Percentiles rank a stretch among this genome's conserved stretches.
These are phyloP conservation scores for Daldinia bambusicola DNA, from an alignment of 495 filamentous ascomycete species.

Conservation along the genomic window DNA sequence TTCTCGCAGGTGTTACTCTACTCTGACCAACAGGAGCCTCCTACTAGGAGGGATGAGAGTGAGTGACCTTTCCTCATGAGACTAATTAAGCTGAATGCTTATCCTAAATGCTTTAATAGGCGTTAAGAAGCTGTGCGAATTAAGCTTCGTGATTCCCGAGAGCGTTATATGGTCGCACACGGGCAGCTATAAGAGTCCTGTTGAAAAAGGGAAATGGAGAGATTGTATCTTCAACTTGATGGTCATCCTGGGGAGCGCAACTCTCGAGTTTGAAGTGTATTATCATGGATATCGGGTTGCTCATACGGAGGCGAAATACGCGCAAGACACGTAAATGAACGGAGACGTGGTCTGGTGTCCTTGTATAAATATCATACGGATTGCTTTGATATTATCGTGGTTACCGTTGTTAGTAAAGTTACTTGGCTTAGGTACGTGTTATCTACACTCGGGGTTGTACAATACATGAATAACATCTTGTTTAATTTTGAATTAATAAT, in stretches of 20 bases:
- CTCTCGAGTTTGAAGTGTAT: conserved; percentile 10
- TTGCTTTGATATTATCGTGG: too few relatives aligned
- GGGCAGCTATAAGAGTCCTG: conserved; percentile 1
- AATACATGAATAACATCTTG: too few relatives aligned
- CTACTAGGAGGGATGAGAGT: conserved; percentile 6
- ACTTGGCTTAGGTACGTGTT: too few relatives aligned
- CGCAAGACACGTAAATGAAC: neutral
- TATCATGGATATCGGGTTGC: conserved; percentile 6
- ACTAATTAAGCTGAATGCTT: neutral
- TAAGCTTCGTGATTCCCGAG: conserved; percentile 7
- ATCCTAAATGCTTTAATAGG: neutral
- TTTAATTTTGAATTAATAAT: too few relatives aligned
- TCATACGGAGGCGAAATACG: conserved; percentile 3
- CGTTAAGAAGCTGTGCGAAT: conserved; percentile 1
- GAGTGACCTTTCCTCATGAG: neutral
- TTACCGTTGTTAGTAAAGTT: too few relatives aligned
- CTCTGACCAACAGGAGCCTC: neutral
- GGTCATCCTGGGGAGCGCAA: neutral
- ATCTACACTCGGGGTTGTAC: too few relatives aligned
- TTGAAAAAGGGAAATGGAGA: conserved; percentile 1
- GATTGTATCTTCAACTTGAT: conserved; percentile 1
- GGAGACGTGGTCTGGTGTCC: neutral
- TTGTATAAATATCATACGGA: neutral
- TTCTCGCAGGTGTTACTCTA: conserved; percentile 7
- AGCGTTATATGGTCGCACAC: conserved; percentile 7